Base-by-base conservation (phyloP, 306 rosid genomes). In the Gillenia trifoliata region DNA sequence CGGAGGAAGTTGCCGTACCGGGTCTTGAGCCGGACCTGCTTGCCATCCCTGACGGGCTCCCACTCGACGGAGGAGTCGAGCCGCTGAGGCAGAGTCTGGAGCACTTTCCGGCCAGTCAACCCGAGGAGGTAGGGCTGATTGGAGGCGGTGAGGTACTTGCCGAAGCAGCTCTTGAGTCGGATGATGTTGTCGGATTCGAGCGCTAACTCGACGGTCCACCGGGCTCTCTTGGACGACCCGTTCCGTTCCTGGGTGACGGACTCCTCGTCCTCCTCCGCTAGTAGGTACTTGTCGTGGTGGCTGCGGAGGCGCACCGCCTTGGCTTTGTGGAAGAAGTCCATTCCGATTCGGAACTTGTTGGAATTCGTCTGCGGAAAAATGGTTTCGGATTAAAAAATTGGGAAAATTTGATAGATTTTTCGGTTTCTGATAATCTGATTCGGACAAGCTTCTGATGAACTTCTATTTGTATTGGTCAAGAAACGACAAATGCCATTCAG, bases 191-290 rank as follows among this genome's bases (percentile, higher is more conserved):
- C 89, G 72, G 79, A 82, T 20, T 74, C 85, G n/a, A 90, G 71
- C 0, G 85, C 89, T 26, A 75, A 54, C 78, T 94, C 99, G 5
- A 94, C 86, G 8, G 70, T 4, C 99, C 99, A 94, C 4, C 84
- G 77, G 3, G 92, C 93, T 2, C 40, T 78, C 33, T 79, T 90
- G 40, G 97, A 86, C 16, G 97, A 85, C 2, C 99, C 97, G 43
- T 80, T 77, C 2, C 91, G 83, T 69, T 73, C 86, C 56, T 94
- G 99, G 63, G 67, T 83, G 19, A 94, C 96, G 28, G 95, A 68
- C 19, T 86, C 99, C n/a, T 94, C 92, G 64, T 94, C 95, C 16
- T 92, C 97, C 19, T 92, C 96, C 10, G 99, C 99, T 0, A 82
- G 23, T 0, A 94, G 93, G 74, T 86, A 92, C 88, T 91, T 94